Conservation (phyloP, 495 filamentous ascomycete genomes). For the Cladorrhinum samala region DNA sequence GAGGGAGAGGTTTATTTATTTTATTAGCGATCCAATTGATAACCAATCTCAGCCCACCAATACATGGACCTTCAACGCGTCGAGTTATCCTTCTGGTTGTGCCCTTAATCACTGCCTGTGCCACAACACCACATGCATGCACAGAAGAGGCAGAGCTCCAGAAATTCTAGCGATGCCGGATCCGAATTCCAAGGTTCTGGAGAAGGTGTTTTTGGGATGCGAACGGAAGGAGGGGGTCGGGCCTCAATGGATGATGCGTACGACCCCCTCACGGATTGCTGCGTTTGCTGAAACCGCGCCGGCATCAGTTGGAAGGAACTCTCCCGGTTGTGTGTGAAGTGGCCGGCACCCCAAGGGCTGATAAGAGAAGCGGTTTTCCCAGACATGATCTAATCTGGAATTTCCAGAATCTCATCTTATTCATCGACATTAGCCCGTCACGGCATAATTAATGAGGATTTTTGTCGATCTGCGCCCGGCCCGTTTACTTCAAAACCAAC, state of each 20-base stretch:
- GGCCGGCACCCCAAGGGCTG: not conserved
- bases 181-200: not conserved
- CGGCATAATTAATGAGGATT: not conserved
- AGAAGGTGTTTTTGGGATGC: not conserved
- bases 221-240: too few species aligned
- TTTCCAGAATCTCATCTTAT: not conserved
- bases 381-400: not conserved
- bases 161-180: not conserved
- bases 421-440: not conserved
- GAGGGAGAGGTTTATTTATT: not conserved
- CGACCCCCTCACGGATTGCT: not conserved
- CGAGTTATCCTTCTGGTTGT: too few species aligned
- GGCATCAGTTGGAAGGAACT: too few species aligned
- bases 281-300: not conserved
- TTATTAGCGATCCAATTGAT: not conserved
- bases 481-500: not conserved
- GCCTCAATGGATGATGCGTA: not conserved
- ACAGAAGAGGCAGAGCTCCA: too few species aligned
- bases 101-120: not conserved
- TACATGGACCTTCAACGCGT: too few species aligned
- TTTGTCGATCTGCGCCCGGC: not conserved
- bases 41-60: too few species aligned
- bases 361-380: not conserved
- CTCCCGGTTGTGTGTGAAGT: too few species aligned
- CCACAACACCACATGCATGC: not conserved